Base-by-base conservation (phyloP, 1,139 yeast species). In the Lodderomyces oxycetoniae region DNA sequence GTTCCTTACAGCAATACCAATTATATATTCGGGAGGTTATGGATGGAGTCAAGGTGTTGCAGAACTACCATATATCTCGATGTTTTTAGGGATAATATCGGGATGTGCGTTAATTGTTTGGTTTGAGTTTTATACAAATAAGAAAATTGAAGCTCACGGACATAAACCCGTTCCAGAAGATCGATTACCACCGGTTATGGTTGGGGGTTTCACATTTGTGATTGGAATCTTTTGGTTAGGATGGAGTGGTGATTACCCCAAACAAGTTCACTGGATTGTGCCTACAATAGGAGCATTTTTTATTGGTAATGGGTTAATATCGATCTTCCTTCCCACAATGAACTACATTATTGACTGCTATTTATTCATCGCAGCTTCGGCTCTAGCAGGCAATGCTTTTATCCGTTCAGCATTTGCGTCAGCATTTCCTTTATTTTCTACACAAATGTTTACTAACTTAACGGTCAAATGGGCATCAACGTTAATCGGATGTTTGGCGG, bases 381-480 rank as follows among this genome's bases (percentile, higher is more conserved):
- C 96, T 2, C 66, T 88, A 46, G 95, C 96, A 4, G 96, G 83
- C 8, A 86, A 86, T 54, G 79, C 95, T 0, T 78, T 88, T 49
- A 53, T 80, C 44, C 73, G 88, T 66, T 77, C 86, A 2, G 59
- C 67, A 14, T 69, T 71, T 50, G 77, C 75, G 28, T 77, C 73
- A 31, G 69, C 63, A 3, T 64, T 71, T 55, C 71, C 77, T 25
- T 65, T 71, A 39, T 62, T 62, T 48, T 74, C 79, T 4, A 61
- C 67, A 19, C 80, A 71, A 53, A 79, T 88, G 95, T 86, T 87
- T 58, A 57, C 65, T 14, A 72, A 71, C 43, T 71, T 88, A 77
- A 81, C 87, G 23, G 74, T 77, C 31, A 78, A 83, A 51, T 88
- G 93, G 91, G 95, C 95, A 4, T 82, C 88, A 35, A 68, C 88